phyloP scores from a whole-genome alignment of 345 rosid genomes.

The Gossypium rotundifolium region DNA sequence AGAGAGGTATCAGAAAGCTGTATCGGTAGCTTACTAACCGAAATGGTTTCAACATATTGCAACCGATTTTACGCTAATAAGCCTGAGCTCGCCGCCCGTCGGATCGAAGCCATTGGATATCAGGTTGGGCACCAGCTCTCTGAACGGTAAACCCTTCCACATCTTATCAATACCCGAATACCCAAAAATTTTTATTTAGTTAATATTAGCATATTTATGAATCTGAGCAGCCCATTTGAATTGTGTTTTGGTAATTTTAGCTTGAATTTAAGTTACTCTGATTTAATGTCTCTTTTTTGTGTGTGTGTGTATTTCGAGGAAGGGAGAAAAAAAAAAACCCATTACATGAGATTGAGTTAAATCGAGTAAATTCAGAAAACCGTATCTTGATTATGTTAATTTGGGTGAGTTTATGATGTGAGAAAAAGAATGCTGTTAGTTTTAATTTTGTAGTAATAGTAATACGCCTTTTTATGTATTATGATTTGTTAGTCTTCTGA shows the following conservation, averaged over 20 bases:
- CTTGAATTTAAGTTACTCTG: not conserved
- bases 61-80: constrained; percentile 77
- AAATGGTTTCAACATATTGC: constrained; percentile 82
- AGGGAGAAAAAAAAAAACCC: not conserved
- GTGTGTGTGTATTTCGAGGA: not conserved
- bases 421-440: not conserved
- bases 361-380: not conserved
- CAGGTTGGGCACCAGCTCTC: constrained; percentile 99
- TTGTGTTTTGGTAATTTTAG: not conserved
- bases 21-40: constrained; percentile 67
- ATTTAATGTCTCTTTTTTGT: no score
- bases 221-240: not conserved
- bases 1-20: constrained; percentile 97
- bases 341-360: not conserved
- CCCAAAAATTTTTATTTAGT: not conserved
- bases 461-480: not conserved
- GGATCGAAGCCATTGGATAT: constrained; percentile 97
- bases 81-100: constrained; percentile 92
- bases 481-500: not conserved
- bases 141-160: constrained; percentile 52
- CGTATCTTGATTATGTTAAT: not conserved
- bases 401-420: not conserved
- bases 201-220: not conserved
- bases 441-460: not conserved
- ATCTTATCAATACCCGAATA: not conserved